Evolutionary conservation across 306 rosid species (phyloP), one percentile per base, ranked within the genome.

Genomic region (Herpetospermum pedunculosum): DNA sequence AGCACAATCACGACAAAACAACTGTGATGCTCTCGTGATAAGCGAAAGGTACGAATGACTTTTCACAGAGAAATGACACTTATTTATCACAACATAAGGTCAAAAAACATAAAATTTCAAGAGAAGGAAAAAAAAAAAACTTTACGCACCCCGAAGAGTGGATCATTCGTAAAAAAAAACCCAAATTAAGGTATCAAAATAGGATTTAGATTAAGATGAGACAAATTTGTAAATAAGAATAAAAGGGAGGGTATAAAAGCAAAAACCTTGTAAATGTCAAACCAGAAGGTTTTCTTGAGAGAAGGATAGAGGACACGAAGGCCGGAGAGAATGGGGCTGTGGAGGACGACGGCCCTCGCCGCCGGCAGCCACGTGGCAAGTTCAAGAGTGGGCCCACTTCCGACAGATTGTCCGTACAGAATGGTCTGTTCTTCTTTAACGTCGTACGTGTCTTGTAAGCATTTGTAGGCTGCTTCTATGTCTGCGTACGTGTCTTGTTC

Each of bases 401-500:
- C 95, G 11, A 89, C 89, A 3, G 91, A 89, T 63, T 89, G 95
- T 8, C 95, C 91, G 52, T 89, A 89, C 58, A 87, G 15, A 37
- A 89, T 77, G 0, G 64, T 73, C 59, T 87, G 84, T n/a, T 89
- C 88, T 64, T 89, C 91, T 76, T 83, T 85, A n/a, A 83, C 80
- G 28, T 88, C 95, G 52, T 81, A 89, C 58, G 43, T 84, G 43
- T 88, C 89, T 75, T 81, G 83, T 60, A 88, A 84, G 80, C 91
- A 86, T 75, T 64, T 77, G 53, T 76, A 81, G 18, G 84, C 94
- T 60, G 94, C 85, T 65, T 86, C 91, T 80, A 88, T 86, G 81
- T 88, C 94, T 38, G 94, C 94, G 65, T 83, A 86, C 9, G 89
- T 88, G 78, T 88, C 91, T 85, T 84, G 91, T 84, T 88, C 94